A percentile compares a stretch with the other conserved stretches of the same genome.
phyloP scores from a whole-genome alignment of 2,329 filamentous ascomycete genomes.

The Talaromyces piceae region DNA sequence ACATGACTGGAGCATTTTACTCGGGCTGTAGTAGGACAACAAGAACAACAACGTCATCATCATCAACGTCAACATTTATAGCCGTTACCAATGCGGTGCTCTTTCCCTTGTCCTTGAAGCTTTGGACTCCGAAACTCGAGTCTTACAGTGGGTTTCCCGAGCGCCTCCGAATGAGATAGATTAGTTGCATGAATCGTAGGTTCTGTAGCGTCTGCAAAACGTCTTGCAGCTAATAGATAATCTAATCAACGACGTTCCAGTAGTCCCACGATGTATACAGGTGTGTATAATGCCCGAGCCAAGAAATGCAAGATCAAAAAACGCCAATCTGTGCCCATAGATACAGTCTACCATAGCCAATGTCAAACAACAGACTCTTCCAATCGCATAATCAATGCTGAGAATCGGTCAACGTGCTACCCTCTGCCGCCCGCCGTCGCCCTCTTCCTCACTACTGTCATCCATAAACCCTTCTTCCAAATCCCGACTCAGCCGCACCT shows the following conservation, averaged over 20 bases:
- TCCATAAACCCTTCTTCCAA: constrained; percentile 69
- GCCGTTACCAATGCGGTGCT: no score
- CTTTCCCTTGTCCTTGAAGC: no score
- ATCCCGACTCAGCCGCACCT: constrained; percentile 65
- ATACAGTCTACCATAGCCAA: background rate
- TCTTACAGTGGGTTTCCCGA: no score
- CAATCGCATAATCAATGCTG: background rate
- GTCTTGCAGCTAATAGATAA: no score
- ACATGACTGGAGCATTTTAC: background rate
- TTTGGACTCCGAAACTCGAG: no score
- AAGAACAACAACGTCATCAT: background rate
- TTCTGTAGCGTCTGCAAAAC: no score
- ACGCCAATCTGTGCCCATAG: background rate
- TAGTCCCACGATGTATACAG: no score
- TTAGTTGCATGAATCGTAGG: no score
- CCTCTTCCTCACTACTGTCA: constrained; percentile 58
- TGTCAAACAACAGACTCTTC: background rate
- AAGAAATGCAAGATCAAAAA: background rate
- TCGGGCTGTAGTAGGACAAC: background rate
- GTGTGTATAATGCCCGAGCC: no score
- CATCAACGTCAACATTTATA: no score
- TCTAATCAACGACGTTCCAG: no score
- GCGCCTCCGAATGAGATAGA: no score
- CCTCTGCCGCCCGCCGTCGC: background rate
- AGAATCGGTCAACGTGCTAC: background rate